Evolutionary conservation across 768 basidiomycete genomes (phyloP), one percentile per base, ranked within the genome.

Genomic region (Podaxis rugospora): DNA sequence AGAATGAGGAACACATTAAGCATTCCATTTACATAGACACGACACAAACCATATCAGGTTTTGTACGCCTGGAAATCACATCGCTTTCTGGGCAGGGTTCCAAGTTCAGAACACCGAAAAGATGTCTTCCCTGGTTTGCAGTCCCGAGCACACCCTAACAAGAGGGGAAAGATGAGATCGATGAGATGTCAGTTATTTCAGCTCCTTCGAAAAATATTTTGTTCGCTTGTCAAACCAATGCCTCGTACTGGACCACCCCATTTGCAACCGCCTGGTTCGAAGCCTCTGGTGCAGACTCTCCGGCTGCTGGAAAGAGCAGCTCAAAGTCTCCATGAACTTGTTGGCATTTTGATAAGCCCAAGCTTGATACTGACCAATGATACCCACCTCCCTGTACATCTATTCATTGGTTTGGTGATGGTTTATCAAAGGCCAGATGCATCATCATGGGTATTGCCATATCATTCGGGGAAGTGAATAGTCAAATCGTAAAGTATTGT

Each of bases 201-300:
- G 28, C 1, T 32, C 28, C 28, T 32, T 32, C 7, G 6, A 32
- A 32, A 32, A 32, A 32, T 32, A 32, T 32, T 32, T 32, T 32
- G 28, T 32, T 9, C 28, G 6, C 28, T 32, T 6, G 28, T 32
- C 7, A 32, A 32, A 32, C 28, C 28, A 32, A 32, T 7, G n/a
- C 68, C 69, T n/a, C 63, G 64, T 18, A 16, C 40, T 14, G 62
- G 52, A n/a, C 36, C 28, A 55, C 69, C 21, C 76, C 73, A 9
- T 87, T 95, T 64, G 80, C 81, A 18, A 82, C 85, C 2, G 91
- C 87, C 0, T 95, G 92, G 90, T 83, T 95, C 67, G 92, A 89
- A 35, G 80, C 92, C 16, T 89, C 92, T 1, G 92, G 93, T 36
- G 88, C 90, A 28, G 93, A 93, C 71, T 89, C 88, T 7, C 80